Conservation (phyloP, 179 eudicot species). For the Spergularia azorica region DNA sequence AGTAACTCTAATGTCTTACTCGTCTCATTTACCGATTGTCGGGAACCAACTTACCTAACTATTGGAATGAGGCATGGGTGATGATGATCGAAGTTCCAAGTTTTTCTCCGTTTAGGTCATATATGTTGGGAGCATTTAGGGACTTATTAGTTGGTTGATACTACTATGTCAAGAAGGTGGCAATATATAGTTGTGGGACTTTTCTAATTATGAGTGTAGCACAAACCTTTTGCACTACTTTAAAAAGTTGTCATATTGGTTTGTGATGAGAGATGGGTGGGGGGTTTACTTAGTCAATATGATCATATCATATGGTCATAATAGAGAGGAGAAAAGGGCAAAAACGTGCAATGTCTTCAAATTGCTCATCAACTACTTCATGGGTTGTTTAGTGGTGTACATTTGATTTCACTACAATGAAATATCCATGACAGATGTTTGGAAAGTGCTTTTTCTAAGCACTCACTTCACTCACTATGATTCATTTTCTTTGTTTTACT, state of each 20-base stretch:
- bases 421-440: slow-evolving; percentile 13
- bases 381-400: slow-evolving; percentile 17
- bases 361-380: neutral
- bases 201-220: no score
- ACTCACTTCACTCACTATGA: no score
- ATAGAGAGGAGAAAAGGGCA: neutral
- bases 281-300: neutral
- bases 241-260: neutral
- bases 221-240: neutral
- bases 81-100: no score
- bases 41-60: neutral
- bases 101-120: no score
- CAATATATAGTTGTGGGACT: neutral
- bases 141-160: neutral
- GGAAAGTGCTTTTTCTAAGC: neutral
- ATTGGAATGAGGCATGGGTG: neutral
- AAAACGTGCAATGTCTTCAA: slow-evolving; percentile 10
- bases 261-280: neutral
- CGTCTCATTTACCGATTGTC: neutral
- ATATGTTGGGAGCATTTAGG: no score
- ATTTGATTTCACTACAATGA: slow-evolving; percentile 17
- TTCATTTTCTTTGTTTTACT: no score
- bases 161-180: neutral
- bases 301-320: neutral
- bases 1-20: neutral